Evolutionary conservation across 2,329 filamentous ascomycete genomes (phyloP).

Genomic region (Akanthomyces dipterigenus): DNA sequence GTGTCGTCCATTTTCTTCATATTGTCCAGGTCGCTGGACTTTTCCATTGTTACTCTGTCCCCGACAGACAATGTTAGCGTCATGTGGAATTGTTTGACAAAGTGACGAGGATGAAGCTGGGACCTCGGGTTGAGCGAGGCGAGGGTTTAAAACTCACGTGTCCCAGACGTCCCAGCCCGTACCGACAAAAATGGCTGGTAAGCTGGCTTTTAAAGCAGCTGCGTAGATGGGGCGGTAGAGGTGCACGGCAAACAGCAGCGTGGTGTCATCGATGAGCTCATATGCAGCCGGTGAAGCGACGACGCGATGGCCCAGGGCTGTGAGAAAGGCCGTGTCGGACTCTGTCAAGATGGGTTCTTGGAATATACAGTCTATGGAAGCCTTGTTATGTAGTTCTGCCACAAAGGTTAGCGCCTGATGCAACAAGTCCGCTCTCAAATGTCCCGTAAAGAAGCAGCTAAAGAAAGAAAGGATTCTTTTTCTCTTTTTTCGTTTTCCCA

Average conservation of each 20-base stretch:
- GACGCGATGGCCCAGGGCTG: conserved; percentile 45
- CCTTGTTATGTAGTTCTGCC: not conserved
- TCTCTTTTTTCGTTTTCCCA: too few relatives aligned
- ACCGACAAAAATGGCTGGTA: conserved; percentile 52
- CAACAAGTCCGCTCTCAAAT: not conserved
- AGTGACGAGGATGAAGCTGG: too few relatives aligned
- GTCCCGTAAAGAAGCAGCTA: too few relatives aligned
- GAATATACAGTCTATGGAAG: conserved; percentile 38
- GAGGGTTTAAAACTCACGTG: conserved; percentile 35
- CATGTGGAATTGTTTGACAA: not conserved
- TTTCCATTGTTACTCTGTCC: conserved; percentile 3
- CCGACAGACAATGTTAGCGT: conserved; percentile 1
- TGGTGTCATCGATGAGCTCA: conserved; percentile 36
- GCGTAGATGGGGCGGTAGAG: conserved; percentile 49
- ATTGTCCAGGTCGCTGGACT: conserved; percentile 21
- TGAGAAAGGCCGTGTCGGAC: conserved; percentile 45
- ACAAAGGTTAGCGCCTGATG: too few relatives aligned
- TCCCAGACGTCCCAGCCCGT: conserved; percentile 47
- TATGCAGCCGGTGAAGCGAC: conserved; percentile 48
- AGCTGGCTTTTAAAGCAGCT: conserved; percentile 35
- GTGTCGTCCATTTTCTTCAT: conserved; percentile 27
- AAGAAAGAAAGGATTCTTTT: not conserved
- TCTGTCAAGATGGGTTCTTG: conserved; percentile 49
- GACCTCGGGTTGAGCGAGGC: too few relatives aligned
- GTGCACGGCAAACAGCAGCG: conserved; percentile 57